Evolutionary conservation across 495 filamentous ascomycete species (phyloP).

Genomic region (Penicillium odoratum): DNA sequence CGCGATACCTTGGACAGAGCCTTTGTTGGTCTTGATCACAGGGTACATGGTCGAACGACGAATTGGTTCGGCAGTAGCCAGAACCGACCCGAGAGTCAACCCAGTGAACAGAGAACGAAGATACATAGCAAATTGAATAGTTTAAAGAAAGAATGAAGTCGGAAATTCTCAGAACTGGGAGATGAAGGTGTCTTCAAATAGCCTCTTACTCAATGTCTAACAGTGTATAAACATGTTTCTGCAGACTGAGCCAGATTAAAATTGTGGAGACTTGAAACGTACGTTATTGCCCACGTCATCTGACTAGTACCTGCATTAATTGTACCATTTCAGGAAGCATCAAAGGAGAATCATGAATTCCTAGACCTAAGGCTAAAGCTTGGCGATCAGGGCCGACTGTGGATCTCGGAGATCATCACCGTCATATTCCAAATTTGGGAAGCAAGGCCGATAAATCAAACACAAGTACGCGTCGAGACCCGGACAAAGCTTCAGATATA

Average conservation of each 20-base stretch:
- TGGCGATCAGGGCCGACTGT: not conserved
- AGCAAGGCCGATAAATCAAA: not conserved
- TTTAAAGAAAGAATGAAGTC: not conserved
- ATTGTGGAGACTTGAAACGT: not conserved
- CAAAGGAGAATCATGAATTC: too few species aligned
- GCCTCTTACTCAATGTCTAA: not conserved
- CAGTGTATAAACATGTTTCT: not conserved
- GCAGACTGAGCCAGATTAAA: not conserved
- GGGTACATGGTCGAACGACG: conserved; percentile 1
- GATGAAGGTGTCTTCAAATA: not conserved
- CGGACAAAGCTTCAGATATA: too few species aligned
- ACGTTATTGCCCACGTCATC: not conserved
- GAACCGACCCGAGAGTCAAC: not conserved
- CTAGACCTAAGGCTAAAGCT: not conserved
- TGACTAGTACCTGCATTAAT: not conserved
- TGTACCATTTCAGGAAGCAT: not conserved
- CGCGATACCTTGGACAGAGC: conserved; percentile 14
- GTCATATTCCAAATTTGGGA: not conserved
- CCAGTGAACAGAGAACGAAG: not conserved
- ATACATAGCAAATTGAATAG: not conserved
- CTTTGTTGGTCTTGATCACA: conserved; percentile 12
- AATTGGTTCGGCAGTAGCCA: conserved; percentile 1
- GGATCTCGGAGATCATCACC: not conserved
- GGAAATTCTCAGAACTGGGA: not conserved
- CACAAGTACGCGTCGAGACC: too few species aligned